A percentile compares a stretch with the other conserved stretches of the same genome.
Conservation (phyloP, 441 rosid genomes). For the Erodium chrysanthum region DNA sequence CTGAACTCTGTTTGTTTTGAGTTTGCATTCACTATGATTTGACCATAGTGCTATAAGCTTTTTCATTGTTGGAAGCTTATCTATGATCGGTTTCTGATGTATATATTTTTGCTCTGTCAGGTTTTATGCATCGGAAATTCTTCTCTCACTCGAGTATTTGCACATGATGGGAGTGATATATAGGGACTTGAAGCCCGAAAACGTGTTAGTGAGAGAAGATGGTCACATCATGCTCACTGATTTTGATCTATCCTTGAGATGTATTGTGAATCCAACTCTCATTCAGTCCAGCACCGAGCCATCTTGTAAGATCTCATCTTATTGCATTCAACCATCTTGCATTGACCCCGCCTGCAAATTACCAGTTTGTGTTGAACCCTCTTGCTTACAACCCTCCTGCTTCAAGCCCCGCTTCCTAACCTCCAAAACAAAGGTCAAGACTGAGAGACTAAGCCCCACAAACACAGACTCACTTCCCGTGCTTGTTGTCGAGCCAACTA, state of each 20-base stretch:
- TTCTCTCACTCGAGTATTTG: slow-evolving; percentile 88
- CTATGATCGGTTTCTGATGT: slow-evolving; percentile 26
- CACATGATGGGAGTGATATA: slow-evolving; percentile 70
- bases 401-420: slow-evolving; percentile 68
- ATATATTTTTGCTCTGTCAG: slow-evolving; percentile 75
- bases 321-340: slow-evolving; percentile 66
- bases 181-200: slow-evolving; percentile 54
- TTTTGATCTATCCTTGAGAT: slow-evolving; percentile 85
- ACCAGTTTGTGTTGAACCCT: slow-evolving; percentile 79
- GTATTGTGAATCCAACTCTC: slow-evolving; percentile 81
- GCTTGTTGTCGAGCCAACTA: slow-evolving; percentile 88
- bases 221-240: slow-evolving; percentile 99
- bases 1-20: too few relatives aligned
- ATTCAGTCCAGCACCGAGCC: slow-evolving; percentile 54
- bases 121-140: slow-evolving; percentile 85
- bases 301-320: slow-evolving; percentile 42
- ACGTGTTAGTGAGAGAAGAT: slow-evolving; percentile 88
- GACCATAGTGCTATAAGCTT: too few relatives aligned
- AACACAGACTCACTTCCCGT: slow-evolving; percentile 56
- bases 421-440: slow-evolving; percentile 57
- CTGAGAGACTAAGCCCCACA: slow-evolving; percentile 43
- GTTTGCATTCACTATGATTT: too few relatives aligned
- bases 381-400: slow-evolving; percentile 84
- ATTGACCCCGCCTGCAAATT: slow-evolving; percentile 68
- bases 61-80: not conserved